Conservation (phyloP, 1,139 yeast species). For the Chernovozyma sophiae-reginae region DNA sequence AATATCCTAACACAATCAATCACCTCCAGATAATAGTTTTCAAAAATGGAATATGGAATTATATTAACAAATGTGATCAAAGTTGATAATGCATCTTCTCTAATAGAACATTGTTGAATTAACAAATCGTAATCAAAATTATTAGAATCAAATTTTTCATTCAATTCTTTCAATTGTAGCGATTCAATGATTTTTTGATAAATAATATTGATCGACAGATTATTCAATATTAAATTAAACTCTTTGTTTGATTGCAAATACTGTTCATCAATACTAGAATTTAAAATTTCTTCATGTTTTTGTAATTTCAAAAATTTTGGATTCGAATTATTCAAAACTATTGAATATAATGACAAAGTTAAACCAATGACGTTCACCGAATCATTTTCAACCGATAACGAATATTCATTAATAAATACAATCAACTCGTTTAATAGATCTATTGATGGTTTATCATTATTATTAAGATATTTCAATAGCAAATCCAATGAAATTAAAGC, state of each 20-base stretch:
- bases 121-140: constrained; percentile 42
- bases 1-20: constrained; percentile 36
- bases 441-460: constrained; percentile 11
- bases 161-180: constrained; percentile 26
- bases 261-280: not conserved
- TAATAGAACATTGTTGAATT: constrained; percentile 30
- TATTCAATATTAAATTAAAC: constrained; percentile 2
- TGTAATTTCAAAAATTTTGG: not conserved
- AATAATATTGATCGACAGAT: constrained; percentile 11
- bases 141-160: constrained; percentile 36
- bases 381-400: not conserved
- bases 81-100: constrained; percentile 46
- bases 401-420: not conserved
- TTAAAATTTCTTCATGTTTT: not conserved
- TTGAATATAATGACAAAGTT: constrained; percentile 10
- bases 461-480: constrained; percentile 32
- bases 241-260: not conserved
- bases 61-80: constrained; percentile 28
- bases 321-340: constrained; percentile 7
- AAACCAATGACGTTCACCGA: not conserved
- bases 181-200: constrained; percentile 19
- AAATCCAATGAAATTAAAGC: constrained; percentile 54
- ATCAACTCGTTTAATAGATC: constrained; percentile 8
- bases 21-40: constrained; percentile 21
- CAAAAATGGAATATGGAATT: constrained; percentile 15